Percentiles rank a stretch among this genome's conserved stretches.
Evolutionary conservation across 345 rosid genomes (phyloP).

Genomic region (Euphorbia tirucalli): DNA sequence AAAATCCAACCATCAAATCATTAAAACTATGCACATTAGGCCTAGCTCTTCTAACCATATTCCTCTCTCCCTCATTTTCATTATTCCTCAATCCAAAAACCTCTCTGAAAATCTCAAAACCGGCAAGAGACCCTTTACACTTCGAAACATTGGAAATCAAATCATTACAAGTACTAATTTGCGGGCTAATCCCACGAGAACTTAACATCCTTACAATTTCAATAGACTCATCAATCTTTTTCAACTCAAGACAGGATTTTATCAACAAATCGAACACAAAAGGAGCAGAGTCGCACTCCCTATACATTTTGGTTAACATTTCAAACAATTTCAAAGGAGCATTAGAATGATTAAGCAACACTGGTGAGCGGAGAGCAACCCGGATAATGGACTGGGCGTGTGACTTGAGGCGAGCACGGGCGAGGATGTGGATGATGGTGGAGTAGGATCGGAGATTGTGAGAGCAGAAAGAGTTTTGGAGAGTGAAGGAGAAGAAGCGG

Average conservation of each 20-base stretch:
- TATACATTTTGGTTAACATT: constrained; percentile 51
- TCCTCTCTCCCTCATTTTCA: constrained; percentile 19
- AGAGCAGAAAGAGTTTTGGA: constrained; percentile 52
- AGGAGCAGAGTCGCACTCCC: constrained; percentile 83
- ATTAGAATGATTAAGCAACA: constrained; percentile 4
- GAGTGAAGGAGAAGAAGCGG: constrained; percentile 71
- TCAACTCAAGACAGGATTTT: constrained; percentile 58
- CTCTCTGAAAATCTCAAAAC: constrained; percentile 58
- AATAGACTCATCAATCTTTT: constrained; percentile 53
- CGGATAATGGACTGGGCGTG: constrained; percentile 47
- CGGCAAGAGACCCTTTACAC: constrained; percentile 40
- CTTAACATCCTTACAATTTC: constrained; percentile 54
- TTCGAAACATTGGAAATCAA: constrained; percentile 47
- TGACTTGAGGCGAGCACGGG: constrained; percentile 66
- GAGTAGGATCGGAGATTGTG: constrained; percentile 58
- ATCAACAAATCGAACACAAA: constrained; percentile 78
- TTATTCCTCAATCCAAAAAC: constrained; percentile 42
- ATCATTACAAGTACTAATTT: constrained; percentile 55
- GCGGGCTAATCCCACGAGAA: constrained; percentile 56
- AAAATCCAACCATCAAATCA: constrained; percentile 63
- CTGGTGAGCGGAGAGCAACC: constrained; percentile 43
- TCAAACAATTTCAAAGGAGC: constrained; percentile 39
- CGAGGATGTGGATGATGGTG: constrained; percentile 59
- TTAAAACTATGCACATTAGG: constrained; percentile 66
- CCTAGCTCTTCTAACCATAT: constrained; percentile 28